Percentiles rank a stretch among this genome's conserved stretches.
Conservation (phyloP, 1,284 basidiomycete species). For the Laetiporus sulphureus region DNA sequence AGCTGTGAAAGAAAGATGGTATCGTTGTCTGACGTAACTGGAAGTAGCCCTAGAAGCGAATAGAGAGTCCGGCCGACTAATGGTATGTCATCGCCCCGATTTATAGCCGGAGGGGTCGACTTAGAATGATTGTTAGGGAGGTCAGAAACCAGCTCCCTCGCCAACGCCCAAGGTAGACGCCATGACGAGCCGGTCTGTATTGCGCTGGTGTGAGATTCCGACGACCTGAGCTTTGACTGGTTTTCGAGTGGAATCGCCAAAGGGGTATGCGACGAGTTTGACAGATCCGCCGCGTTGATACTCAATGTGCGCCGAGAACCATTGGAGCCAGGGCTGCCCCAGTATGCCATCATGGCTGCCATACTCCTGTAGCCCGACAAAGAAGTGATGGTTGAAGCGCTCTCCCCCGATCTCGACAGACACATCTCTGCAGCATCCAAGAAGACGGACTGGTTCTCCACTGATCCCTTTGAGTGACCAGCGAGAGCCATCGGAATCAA, state of each 20-base stretch:
- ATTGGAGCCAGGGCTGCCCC: conserved; percentile 26
- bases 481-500: conserved; percentile 20
- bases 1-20: background rate
- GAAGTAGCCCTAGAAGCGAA: too few species aligned
- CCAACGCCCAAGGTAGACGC: too few species aligned
- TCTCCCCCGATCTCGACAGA: conserved; percentile 14
- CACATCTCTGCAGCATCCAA: conserved; percentile 18
- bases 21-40: too few species aligned
- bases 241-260: background rate
- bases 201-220: background rate
- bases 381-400: conserved; percentile 2
- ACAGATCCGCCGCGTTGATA: conserved; percentile 8
- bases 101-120: background rate
- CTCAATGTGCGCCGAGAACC: conserved; percentile 17
- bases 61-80: background rate
- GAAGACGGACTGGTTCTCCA: conserved; percentile 14
- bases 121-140: background rate
- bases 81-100: background rate
- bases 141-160: too few species aligned
- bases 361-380: too few species aligned
- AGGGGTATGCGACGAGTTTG: background rate
- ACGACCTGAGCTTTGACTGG: background rate
- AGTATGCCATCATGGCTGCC: conserved; percentile 24
- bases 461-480: conserved; percentile 26
- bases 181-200: background rate